A percentile compares a stretch with the other conserved stretches of the same genome.
Conservation (phyloP, 176 grass and related monocot species). For the Musa acuminata region DNA sequence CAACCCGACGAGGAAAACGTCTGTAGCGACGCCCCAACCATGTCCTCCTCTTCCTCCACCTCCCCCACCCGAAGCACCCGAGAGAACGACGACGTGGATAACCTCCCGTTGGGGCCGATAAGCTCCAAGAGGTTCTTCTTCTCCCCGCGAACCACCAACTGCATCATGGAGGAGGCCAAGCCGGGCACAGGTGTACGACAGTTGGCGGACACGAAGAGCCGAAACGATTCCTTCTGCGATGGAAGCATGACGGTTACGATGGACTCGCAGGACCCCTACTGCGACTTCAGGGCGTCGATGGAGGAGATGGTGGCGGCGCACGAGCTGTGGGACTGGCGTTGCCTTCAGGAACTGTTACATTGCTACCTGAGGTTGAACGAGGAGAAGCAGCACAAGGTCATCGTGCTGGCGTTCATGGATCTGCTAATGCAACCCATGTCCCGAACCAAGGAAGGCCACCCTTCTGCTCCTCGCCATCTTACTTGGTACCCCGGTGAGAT, state of each 20-base stretch:
- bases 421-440: slow-evolving; percentile 3
- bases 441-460: background rate
- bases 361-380: slow-evolving; percentile 24
- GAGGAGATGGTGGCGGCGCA: slow-evolving; percentile 28
- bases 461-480: background rate
- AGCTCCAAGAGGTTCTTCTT: slow-evolving; percentile 40
- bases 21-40: no score
- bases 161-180: slow-evolving; percentile 46
- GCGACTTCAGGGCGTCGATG: slow-evolving; percentile 21
- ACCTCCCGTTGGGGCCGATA: background rate
- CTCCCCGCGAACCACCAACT: slow-evolving; percentile 32
- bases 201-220: background rate
- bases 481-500: background rate
- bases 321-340: slow-evolving; percentile 14
- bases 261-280: slow-evolving; percentile 16
- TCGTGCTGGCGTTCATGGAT: slow-evolving; percentile 11
- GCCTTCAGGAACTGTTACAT: slow-evolving; percentile 23
- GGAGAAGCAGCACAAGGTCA: slow-evolving; percentile 16
- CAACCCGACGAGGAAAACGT: background rate
- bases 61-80: background rate
- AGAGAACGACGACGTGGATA: background rate
- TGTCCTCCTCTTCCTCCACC: background rate
- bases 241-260: slow-evolving; percentile 4
- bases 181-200: background rate
- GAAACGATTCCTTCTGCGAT: background rate